Evolutionary conservation across 768 basidiomycete genomes (phyloP), one percentile per base, ranked within the genome.

Genomic region (Sarcodon sp.): DNA sequence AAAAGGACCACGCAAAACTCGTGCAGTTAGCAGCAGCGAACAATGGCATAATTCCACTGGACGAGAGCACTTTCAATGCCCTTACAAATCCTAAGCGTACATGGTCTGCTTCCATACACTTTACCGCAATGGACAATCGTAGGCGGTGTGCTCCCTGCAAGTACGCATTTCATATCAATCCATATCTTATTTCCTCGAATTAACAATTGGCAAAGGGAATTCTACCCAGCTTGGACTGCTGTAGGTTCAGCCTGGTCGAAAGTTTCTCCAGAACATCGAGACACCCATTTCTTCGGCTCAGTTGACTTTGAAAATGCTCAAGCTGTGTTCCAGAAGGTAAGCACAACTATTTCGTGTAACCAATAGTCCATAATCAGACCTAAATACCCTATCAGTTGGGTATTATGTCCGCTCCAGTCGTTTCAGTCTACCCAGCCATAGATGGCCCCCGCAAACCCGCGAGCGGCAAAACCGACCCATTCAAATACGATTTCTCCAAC

Each of bases 91-190:
- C 83, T 7, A 72, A 80, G 51, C 81, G 96, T 52, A 79, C 83
- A 54, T 99, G 93, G 83, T 85, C 86, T 1, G 80, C 82, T n/a
- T 71, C 83, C 4, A 70, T 99, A 47, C 81, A 91, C 10, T 75
- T 98, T 61, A 99, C 96, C 1, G 96, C 96, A 0, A 64, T 96
- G 52, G 83, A 81, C 55, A 67, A 76, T 8, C 74, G 80, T 53
- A 80, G 88, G 59, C 85, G 81, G 63, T 99, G 96, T 63, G 63
- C 61, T n/a, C 94, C 93, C 43, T 99, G 96, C 85, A 84, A 71
- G 93, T 89, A 56, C 65, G 87, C 41, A 35, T 33, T 9, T 27
- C 8, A 38, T 18, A 16, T 27, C 39, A 41, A 13, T 13, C n/a
- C 13, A 5, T 16, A 7, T 12, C 15, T 6, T 15, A 8, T 48